Percentiles rank a stretch among this genome's conserved stretches.
These are phyloP conservation scores for Poa pratensis DNA, from an alignment of 176 grass and related monocot genomes.

Conservation along the genomic window DNA sequence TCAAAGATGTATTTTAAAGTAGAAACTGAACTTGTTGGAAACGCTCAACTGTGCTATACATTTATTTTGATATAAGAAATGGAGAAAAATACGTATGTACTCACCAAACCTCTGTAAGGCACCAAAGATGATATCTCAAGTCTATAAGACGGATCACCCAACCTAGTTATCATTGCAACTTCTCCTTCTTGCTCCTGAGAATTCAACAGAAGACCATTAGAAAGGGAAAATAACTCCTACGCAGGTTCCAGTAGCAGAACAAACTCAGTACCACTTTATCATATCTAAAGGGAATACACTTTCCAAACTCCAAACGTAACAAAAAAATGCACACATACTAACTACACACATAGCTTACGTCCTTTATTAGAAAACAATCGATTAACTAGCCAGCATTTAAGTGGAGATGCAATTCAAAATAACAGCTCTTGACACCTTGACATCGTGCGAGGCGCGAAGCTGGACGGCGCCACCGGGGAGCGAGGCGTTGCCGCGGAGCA, in stretches of 20 bases:
- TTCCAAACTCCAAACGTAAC: not conserved
- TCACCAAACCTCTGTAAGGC: slow-evolving; percentile 77
- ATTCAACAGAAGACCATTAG: slow-evolving; percentile 36
- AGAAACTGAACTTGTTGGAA: not conserved
- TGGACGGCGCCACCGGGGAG: slow-evolving; percentile 58
- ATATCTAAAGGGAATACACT: not conserved
- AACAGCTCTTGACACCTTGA: slow-evolving; percentile 53
- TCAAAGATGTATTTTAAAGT: not conserved
- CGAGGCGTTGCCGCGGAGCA: slow-evolving; percentile 63
- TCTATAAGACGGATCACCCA: slow-evolving; percentile 87
- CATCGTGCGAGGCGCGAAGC: slow-evolving; percentile 72
- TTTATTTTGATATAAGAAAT: slow-evolving; percentile 6
- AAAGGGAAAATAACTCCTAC: not conserved
- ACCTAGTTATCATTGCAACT: slow-evolving; percentile 67
- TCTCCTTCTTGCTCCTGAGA: slow-evolving; percentile 74
- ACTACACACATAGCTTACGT: not conserved
- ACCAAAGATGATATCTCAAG: slow-evolving; percentile 78
- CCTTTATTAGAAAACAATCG: not conserved
- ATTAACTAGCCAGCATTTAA: not conserved
- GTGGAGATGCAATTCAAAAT: not conserved
- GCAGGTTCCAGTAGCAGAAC: not conserved
- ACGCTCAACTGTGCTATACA: not conserved
- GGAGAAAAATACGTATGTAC: slow-evolving; percentile 5
- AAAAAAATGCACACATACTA: not conserved
- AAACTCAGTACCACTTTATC: not conserved